Conservation (phyloP, 768 basidiomycete genomes). For the Hysterangium stoloniferum region DNA sequence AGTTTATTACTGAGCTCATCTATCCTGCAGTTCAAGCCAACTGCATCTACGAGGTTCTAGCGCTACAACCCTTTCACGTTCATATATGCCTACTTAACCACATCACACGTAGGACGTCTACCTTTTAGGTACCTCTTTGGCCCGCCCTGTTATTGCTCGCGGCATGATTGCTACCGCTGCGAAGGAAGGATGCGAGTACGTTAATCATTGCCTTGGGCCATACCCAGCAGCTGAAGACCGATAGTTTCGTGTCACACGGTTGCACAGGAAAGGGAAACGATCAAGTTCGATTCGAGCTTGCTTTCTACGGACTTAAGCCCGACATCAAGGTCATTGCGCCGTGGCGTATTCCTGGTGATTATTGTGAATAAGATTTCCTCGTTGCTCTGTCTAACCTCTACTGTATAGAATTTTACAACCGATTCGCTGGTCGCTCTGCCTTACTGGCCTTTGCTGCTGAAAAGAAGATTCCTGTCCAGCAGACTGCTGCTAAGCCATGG, state of each 20-base stretch:
- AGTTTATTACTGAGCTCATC: conserved; percentile 94
- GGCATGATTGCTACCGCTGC: conserved; percentile 96
- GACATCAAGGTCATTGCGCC: conserved; percentile 99
- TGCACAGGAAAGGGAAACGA: conserved; percentile 99
- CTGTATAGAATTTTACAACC: conserved; percentile 82
- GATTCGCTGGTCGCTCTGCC: conserved; percentile 92
- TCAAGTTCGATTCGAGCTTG: conserved; percentile 98
- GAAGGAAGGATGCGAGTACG: conserved; percentile 91
- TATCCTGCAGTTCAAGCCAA: conserved; percentile 98
- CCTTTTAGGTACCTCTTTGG: conserved; percentile 94
- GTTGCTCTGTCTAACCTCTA: background rate
- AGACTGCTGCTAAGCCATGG: conserved; percentile 97
- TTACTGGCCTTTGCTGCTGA: conserved; percentile 84
- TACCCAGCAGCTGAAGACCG: background rate
- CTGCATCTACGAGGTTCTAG: conserved; percentile 93
- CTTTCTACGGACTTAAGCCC: conserved; percentile 97
- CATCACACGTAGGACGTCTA: conserved; percentile 67
- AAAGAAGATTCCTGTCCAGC: conserved; percentile 86
- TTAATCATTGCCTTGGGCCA: background rate
- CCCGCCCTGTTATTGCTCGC: conserved; percentile 96
- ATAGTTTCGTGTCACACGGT: conserved; percentile 90
- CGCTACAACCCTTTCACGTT: background rate
- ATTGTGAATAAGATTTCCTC: too few relatives aligned
- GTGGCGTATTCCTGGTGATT: conserved; percentile 87
- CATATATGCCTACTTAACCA: background rate